phyloP scores from a whole-genome alignment of 139 green algal genomes.

The Nannochloris sp. region DNA sequence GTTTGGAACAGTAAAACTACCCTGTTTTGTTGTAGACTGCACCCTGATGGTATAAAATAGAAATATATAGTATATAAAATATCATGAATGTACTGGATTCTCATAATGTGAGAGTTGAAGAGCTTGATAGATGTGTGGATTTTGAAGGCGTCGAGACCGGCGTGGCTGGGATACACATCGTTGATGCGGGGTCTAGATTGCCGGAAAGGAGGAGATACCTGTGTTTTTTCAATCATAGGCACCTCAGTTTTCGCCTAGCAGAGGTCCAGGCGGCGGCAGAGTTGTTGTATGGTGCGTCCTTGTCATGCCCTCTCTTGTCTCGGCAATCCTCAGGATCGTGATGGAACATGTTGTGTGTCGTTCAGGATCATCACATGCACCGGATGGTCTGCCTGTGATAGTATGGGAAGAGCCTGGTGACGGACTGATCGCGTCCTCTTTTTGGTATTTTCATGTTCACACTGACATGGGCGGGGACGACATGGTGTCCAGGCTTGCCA shows the following conservation, averaged over 20 bases:
- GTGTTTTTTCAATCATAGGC: conserved; percentile 53
- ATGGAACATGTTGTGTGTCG: not conserved
- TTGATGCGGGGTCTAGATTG: not conserved
- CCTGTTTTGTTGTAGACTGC: no score
- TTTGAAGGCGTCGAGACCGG: not conserved
- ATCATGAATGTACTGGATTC: no score
- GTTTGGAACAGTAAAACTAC: no score
- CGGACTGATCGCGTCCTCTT: conserved; percentile 30
- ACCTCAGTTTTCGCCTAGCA: conserved; percentile 56
- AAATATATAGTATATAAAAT: no score
- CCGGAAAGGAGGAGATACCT: conserved; percentile 21
- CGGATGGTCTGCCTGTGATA: conserved; percentile 15
- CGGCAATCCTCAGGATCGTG: not conserved
- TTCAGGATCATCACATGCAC: not conserved
- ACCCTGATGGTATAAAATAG: no score
- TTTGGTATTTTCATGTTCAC: conserved; percentile 54
- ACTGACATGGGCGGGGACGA: conserved; percentile 16
- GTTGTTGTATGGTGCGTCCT: conserved; percentile 1
- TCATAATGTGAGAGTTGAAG: no score
- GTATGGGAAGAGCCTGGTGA: conserved; percentile 15
- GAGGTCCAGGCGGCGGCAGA: conserved; percentile 54
- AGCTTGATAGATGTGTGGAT: not conserved
- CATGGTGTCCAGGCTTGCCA: conserved; percentile 13
- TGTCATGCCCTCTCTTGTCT: not conserved
- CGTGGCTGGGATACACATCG: not conserved